Evolutionary conservation across 768 basidiomycete species (phyloP).

Genomic region (Pilatotrama ljubarskyi): DNA sequence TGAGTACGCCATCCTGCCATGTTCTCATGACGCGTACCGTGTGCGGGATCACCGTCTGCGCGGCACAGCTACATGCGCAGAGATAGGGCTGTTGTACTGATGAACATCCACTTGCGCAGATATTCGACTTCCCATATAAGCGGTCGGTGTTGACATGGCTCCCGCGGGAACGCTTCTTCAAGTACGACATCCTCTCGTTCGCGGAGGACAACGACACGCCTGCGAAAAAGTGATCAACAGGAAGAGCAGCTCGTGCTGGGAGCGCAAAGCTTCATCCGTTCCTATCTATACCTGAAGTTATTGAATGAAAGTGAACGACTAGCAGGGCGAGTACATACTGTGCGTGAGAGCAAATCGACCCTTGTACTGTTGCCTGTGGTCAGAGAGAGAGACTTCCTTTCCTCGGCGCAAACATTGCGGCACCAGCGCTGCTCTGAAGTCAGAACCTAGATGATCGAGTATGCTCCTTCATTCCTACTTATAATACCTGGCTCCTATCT

Average conservation of each 20-base stretch:
- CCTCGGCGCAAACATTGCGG: too few species aligned
- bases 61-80: too few species aligned
- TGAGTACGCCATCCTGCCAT: background rate
- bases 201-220: slow-evolving; percentile 8
- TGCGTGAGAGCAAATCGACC: too few species aligned
- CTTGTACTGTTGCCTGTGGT: too few species aligned
- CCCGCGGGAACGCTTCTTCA: slow-evolving; percentile 22
- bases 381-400: too few species aligned
- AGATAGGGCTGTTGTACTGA: background rate
- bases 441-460: too few species aligned
- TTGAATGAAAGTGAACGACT: too few species aligned
- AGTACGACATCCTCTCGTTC: slow-evolving; percentile 15
- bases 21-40: background rate
- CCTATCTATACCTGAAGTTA: background rate
- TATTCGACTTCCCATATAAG: slow-evolving; percentile 27
- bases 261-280: too few species aligned
- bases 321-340: too few species aligned
- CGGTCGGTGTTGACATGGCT: slow-evolving; percentile 22
- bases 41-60: background rate
- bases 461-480: too few species aligned
- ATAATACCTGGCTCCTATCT: too few species aligned
- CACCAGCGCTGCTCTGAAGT: too few species aligned
- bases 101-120: slow-evolving; percentile 1
- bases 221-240: background rate
- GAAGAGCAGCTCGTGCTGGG: background rate